Conservation (phyloP, 2,329 filamentous ascomycete genomes). For the Passalora sequoiae region DNA sequence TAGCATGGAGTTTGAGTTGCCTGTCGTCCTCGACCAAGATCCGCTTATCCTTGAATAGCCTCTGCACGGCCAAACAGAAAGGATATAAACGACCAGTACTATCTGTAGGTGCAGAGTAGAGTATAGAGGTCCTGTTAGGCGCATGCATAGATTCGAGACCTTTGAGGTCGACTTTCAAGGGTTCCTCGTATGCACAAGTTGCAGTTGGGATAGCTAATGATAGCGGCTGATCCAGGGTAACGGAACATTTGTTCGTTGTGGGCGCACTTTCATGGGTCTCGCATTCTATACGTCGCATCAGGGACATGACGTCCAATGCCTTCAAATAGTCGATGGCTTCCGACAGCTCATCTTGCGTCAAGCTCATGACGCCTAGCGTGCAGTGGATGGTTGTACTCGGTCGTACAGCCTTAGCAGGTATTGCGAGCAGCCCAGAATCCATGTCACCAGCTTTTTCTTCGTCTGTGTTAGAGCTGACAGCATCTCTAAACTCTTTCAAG, state of each 20-base stretch:
- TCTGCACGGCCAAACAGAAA: constrained; percentile 56
- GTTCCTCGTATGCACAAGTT: too few relatives aligned
- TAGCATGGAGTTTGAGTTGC: constrained; percentile 73
- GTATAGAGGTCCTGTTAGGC: constrained; percentile 53
- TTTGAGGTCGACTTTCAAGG: constrained; percentile 39
- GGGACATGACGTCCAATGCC: constrained; percentile 21
- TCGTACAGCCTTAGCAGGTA: constrained; percentile 64
- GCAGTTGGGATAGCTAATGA: background rate
- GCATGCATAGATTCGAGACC: constrained; percentile 58
- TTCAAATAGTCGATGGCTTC: constrained; percentile 41
- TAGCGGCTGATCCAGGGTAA: background rate
- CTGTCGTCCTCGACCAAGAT: constrained; percentile 56
- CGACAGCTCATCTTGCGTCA: constrained; percentile 51
- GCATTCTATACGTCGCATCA: constrained; percentile 16
- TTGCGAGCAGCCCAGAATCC: too few relatives aligned
- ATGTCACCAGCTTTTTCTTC: too few relatives aligned
- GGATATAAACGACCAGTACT: constrained; percentile 45
- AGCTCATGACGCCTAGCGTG: constrained; percentile 79
- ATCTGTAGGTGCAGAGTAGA: constrained; percentile 62
- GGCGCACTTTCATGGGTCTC: background rate
- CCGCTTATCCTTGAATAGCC: constrained; percentile 51
- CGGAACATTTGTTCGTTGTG: background rate
- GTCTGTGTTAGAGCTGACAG: constrained; percentile 47
- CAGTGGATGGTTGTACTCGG: constrained; percentile 78
- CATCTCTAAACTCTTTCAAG: constrained; percentile 57